Evolutionary conservation across 305 asterid species (phyloP), one percentile per base, ranked within the genome.

Genomic region (Caryopteris hybrid): DNA sequence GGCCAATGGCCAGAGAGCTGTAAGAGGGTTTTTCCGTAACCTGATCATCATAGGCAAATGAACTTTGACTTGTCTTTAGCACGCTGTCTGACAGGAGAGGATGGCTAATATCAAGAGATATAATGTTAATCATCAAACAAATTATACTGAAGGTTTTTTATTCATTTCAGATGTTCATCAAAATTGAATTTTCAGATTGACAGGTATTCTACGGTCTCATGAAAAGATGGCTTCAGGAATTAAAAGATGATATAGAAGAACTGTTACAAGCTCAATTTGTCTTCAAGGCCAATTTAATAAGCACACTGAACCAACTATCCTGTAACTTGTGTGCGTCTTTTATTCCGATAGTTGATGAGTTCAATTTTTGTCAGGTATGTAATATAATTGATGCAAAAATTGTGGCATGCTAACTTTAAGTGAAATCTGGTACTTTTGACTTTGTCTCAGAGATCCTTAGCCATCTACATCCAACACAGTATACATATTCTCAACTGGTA

Each of bases 141-240:
- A 22, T 12, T 33, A 46, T 20, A 23, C 5, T 54, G 52, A 14
- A 13, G 14, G 8, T 45, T 8, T 60, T 34, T 16, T 56, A 45
- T 64, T 48, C 11, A 47, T 56, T 69, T 57, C 27, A 70, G 42
- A 57, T 64, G 27, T 64, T 83, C 20, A 77, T 62, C 61, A 47
- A 60, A 60, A 61, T 68, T 67, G 42, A 45, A 65, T 62, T 71
- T 74, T 72, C 96, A 94, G 99, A 89, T 82, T 60, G 51, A 51
- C 86, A 79, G 76, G 90, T 81, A 62, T 74, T 85, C 70, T 69
- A 75, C 66, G 82, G 86, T 74, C 85, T 94, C 70, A 89, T 73
- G 6, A 91, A 89, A 80, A 83, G 74, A 74, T 94, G 98, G 97
- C 74, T 85, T 62, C 95, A 43, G 75, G 97, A 94, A 74, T 70